Evolutionary conservation across 305 asterid genomes (phyloP).

Genomic region (Withania somnifera): DNA sequence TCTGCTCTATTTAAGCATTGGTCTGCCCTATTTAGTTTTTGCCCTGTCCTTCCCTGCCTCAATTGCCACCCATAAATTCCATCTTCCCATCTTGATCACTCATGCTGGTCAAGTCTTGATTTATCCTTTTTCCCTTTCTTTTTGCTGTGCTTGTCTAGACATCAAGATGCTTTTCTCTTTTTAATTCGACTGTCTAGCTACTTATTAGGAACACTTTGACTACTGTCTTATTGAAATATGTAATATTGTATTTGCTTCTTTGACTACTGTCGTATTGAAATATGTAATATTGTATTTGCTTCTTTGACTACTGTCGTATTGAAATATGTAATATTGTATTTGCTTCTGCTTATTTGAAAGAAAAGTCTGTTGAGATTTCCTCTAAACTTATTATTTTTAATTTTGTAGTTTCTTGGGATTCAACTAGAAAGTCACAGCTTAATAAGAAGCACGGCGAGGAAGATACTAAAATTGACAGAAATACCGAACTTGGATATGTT

Average conservation of each 20-base stretch:
- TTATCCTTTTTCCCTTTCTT: not conserved
- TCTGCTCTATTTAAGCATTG: too few relatives aligned
- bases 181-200: not conserved
- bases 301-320: not conserved
- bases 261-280: not conserved
- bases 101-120: not conserved
- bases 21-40: too few relatives aligned
- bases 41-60: too few relatives aligned
- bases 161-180: not conserved
- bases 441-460: conserved; percentile 66
- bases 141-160: not conserved
- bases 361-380: not conserved
- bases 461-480: conserved; percentile 40
- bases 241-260: not conserved
- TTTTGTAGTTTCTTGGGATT: conserved; percentile 63
- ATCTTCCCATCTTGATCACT: not conserved
- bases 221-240: not conserved
- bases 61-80: not conserved
- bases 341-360: not conserved
- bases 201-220: not conserved
- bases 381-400: conserved; percentile 8
- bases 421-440: conserved; percentile 37
- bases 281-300: not conserved
- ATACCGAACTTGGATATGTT: conserved; percentile 46
- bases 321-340: not conserved